phyloP scores from a whole-genome alignment of 441 rosid genomes.

The Populus hybrid region DNA sequence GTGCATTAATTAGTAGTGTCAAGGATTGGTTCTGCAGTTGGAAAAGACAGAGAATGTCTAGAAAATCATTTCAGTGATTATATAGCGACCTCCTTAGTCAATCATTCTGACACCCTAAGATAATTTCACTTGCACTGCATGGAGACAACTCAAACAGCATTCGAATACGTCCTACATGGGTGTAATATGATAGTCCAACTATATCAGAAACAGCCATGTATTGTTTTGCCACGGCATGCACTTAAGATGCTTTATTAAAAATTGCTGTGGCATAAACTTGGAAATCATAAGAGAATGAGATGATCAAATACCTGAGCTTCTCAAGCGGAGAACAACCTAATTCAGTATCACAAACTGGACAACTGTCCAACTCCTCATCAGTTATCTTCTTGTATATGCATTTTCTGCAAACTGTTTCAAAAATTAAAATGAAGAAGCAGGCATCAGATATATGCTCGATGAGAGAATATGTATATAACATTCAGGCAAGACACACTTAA shows the following conservation, averaged over 20 bases:
- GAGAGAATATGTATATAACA: background rate
- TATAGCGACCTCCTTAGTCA: background rate
- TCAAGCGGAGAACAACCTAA: constrained; percentile 58
- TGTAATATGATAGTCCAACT: background rate
- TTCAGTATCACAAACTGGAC: constrained; percentile 61
- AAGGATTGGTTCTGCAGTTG: background rate
- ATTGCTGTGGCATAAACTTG: background rate
- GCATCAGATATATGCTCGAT: background rate
- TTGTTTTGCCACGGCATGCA: background rate
- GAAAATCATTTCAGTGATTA: background rate
- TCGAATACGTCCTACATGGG: background rate
- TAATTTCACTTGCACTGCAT: background rate
- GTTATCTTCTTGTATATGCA: constrained; percentile 59
- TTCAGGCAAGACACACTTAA: background rate
- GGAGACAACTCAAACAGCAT: background rate
- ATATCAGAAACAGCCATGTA: background rate
- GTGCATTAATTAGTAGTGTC: background rate
- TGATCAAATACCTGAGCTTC: constrained; percentile 51
- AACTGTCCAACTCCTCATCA: constrained; percentile 53
- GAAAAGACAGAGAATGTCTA: background rate
- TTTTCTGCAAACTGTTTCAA: constrained; percentile 56
- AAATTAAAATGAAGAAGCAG: background rate
- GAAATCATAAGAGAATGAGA: background rate
- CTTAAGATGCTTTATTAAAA: background rate
- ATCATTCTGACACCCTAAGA: background rate